Conservation (phyloP, 139 green algal genomes). For the Picochlorum costavermella region DNA sequence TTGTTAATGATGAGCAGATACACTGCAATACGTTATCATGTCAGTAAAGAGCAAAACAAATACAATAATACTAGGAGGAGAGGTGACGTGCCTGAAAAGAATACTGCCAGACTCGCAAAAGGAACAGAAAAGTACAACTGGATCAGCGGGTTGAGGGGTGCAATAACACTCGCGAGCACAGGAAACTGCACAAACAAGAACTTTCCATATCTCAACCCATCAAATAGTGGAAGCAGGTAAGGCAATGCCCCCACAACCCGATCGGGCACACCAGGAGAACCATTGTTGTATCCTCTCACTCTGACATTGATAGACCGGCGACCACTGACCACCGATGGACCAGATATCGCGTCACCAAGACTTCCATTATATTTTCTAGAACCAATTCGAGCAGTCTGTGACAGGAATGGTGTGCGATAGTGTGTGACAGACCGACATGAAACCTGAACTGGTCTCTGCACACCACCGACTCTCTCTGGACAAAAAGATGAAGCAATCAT, state of each 20-base stretch:
- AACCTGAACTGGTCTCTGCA: too few species aligned
- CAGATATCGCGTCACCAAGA: too few species aligned
- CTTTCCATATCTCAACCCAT: conserved; percentile 40
- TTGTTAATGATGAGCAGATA: conserved; percentile 35
- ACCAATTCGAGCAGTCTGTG: too few species aligned
- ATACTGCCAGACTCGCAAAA: conserved; percentile 36
- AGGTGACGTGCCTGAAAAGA: conserved; percentile 24
- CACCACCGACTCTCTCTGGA: too few species aligned
- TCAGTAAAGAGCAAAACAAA: too few species aligned
- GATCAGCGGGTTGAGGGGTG: conserved; percentile 38
- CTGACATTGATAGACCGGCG: not conserved
- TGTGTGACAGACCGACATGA: too few species aligned
- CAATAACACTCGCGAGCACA: conserved; percentile 10
- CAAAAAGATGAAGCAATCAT: too few species aligned
- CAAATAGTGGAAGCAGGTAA: conserved; percentile 42
- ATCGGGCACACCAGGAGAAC: conserved; percentile 18
- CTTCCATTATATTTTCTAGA: too few species aligned
- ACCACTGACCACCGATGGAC: not conserved
- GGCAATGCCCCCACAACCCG: conserved; percentile 26
- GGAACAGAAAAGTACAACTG: conserved; percentile 34
- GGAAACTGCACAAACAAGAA: conserved; percentile 43
- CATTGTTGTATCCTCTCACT: not conserved
- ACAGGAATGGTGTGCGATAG: too few species aligned
- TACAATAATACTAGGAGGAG: too few species aligned
- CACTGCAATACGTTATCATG: conserved; percentile 10